phyloP scores from a whole-genome alignment of 306 rosid genomes.

The Hippophae rhamnoides region DNA sequence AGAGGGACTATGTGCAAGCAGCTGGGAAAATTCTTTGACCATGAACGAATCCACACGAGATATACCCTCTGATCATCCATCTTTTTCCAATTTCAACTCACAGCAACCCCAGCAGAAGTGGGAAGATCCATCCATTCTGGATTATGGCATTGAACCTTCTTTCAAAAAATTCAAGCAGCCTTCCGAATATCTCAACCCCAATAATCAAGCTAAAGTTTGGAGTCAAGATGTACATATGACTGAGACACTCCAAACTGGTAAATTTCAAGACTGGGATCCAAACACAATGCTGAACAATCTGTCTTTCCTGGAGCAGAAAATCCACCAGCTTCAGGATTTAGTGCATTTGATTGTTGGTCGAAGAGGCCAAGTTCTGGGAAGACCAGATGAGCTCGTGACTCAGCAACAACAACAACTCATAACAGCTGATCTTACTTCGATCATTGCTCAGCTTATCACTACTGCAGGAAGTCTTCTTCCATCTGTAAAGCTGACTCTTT shows the following conservation, averaged over 20 bases:
- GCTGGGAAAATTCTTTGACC: constrained; percentile 46
- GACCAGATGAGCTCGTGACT: constrained; percentile 53
- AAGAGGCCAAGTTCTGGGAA: constrained; percentile 53
- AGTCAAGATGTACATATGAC: constrained; percentile 26
- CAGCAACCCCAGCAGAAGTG: constrained; percentile 39
- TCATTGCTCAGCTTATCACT: constrained; percentile 80
- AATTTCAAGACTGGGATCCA: constrained; percentile 78
- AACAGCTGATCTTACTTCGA: constrained; percentile 83
- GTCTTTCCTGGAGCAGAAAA: constrained; percentile 73
- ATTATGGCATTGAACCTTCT: constrained; percentile 42
- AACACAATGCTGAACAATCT: constrained; percentile 60
- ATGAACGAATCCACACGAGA: constrained; percentile 29
- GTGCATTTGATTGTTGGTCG: constrained; percentile 69
- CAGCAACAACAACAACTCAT: constrained; percentile 78
- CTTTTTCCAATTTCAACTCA: constrained; percentile 32
- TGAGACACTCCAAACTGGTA: constrained; percentile 28
- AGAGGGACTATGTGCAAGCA: constrained; percentile 40
- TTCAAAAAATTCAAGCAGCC: constrained; percentile 44
- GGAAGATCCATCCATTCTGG: constrained; percentile 43
- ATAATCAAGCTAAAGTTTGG: constrained; percentile 26
- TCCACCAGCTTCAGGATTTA: constrained; percentile 83
- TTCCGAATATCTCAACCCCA: constrained; percentile 26
- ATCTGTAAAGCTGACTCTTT: constrained; percentile 44
- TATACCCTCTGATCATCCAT: constrained; percentile 26
- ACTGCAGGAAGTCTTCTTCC: constrained; percentile 97